Conservation (phyloP, 345 rosid species). For the Draba incana region DNA sequence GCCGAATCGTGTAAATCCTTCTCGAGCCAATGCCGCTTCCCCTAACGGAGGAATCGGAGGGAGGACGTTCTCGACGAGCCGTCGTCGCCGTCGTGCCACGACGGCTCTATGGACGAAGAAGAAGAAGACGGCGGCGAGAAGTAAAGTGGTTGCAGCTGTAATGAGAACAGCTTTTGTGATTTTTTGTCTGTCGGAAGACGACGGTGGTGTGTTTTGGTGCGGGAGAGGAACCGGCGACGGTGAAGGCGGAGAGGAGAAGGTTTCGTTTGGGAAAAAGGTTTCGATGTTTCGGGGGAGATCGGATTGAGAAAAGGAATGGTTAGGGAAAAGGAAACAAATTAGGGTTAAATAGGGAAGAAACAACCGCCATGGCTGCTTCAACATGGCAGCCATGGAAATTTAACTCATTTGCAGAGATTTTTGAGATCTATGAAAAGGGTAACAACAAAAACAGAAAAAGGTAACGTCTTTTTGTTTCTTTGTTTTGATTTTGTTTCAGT, state of each 20-base stretch:
- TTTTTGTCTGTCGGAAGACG: conserved; percentile 22
- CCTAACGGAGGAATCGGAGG: conserved; percentile 27
- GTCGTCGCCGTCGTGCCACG: conserved; percentile 41
- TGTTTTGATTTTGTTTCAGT: conserved; percentile 12
- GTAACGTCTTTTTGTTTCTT: conserved; percentile 19
- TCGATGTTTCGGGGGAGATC: conserved; percentile 63
- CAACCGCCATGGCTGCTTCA: conserved; percentile 48
- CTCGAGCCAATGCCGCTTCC: conserved; percentile 31
- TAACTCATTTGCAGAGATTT: conserved; percentile 26
- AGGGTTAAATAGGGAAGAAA: conserved; percentile 19
- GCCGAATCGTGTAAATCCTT: conserved; percentile 42
- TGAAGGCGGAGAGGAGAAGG: conserved; percentile 36
- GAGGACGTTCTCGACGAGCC: conserved; percentile 20
- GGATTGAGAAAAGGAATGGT: conserved; percentile 46
- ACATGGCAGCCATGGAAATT: conserved; percentile 47
- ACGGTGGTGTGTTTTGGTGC: conserved; percentile 33
- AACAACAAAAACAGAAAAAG: not conserved
- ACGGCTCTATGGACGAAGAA: conserved; percentile 45
- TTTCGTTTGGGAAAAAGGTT: conserved; percentile 52
- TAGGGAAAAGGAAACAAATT: conserved; percentile 26
- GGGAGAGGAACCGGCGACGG: conserved; percentile 14
- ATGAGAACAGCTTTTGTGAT: conserved; percentile 66
- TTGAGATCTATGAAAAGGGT: not conserved
- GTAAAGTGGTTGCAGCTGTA: conserved; percentile 67
- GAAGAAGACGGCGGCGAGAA: conserved; percentile 60